A percentile compares a stretch with the other conserved stretches of the same genome.
These are phyloP conservation scores for Calonectria hongkongensis DNA, from an alignment of 2,329 filamentous ascomycete species.

Conservation along the genomic window DNA sequence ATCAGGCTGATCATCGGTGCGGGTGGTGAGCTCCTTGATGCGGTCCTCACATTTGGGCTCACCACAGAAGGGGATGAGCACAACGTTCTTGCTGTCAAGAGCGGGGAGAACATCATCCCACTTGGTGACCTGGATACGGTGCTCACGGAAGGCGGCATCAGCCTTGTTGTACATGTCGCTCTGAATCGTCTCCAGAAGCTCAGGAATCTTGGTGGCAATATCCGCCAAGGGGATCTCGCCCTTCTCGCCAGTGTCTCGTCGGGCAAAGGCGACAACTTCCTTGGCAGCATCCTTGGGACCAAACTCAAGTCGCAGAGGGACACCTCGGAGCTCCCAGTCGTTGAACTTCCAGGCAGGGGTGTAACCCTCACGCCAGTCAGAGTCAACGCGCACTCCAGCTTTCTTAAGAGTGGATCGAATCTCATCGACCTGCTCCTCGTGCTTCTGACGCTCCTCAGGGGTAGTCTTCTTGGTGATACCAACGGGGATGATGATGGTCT, in stretches of 20 bases:
- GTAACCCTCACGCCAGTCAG: slow-evolving; percentile 93
- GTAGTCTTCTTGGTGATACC: slow-evolving; percentile 93
- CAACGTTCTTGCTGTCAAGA: slow-evolving; percentile 93
- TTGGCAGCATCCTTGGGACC: slow-evolving; percentile 95
- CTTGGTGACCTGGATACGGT: slow-evolving; percentile 86
- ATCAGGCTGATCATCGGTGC: slow-evolving; percentile 77
- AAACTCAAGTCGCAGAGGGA: slow-evolving; percentile 95
- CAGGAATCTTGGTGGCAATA: slow-evolving; percentile 82
- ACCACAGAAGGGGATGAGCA: slow-evolving; percentile 93
- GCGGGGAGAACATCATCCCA: slow-evolving; percentile 95
- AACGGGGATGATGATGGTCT: slow-evolving; percentile 92
- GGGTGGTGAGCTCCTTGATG: slow-evolving; percentile 93
- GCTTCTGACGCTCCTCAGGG: slow-evolving; percentile 84
- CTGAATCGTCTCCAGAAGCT: slow-evolving; percentile 93
- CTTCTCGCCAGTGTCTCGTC: slow-evolving; percentile 92
- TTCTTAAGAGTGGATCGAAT: slow-evolving; percentile 82
- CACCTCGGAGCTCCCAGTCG: slow-evolving; percentile 97
- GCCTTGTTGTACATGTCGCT: slow-evolving; percentile 86
- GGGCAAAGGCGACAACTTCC: slow-evolving; percentile 87
- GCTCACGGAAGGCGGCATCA: slow-evolving; percentile 84
- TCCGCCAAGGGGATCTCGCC: slow-evolving; percentile 85
- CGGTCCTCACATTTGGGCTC: slow-evolving; percentile 90
- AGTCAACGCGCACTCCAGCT: slow-evolving; percentile 84
- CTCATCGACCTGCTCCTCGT: slow-evolving; percentile 84
- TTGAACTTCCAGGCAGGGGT: slow-evolving; percentile 98